Percentiles rank a stretch among this genome's conserved stretches.
Conservation (phyloP, 257 asterid species). For the Przewalskia tangutica region DNA sequence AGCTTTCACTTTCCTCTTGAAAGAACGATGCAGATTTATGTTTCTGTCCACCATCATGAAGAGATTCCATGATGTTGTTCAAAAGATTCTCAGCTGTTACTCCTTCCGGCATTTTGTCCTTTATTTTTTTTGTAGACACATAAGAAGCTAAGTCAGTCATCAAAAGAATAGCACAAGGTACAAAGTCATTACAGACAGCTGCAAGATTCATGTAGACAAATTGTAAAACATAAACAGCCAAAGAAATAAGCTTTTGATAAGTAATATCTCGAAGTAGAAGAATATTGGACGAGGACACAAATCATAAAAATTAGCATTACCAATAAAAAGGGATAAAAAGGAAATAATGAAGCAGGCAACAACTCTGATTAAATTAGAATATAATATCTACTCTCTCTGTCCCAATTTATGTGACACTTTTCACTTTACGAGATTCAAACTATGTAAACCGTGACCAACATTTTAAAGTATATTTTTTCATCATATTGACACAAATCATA, state of each 20-base stretch:
- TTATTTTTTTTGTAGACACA: neutral
- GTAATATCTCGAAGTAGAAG: neutral
- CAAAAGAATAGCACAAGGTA: neutral
- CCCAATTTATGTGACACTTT: too few species aligned
- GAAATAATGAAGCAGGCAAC: neutral
- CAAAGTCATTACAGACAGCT: neutral
- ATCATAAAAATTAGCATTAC: neutral
- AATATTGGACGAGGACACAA: neutral
- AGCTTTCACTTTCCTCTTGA: slow-evolving; percentile 36
- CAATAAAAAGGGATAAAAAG: neutral
- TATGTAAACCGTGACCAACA: too few species aligned
- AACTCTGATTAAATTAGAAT: neutral
- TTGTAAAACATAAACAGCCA: neutral
- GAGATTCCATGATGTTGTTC: slow-evolving; percentile 51
- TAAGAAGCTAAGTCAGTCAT: neutral
- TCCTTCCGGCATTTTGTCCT: slow-evolving; percentile 61
- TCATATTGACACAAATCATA: neutral
- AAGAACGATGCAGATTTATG: slow-evolving; percentile 46
- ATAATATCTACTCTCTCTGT: neutral
- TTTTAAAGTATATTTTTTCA: too few species aligned
- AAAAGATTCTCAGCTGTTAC: slow-evolving; percentile 58
- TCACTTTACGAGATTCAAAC: too few species aligned
- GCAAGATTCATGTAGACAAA: neutral
- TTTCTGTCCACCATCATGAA: slow-evolving; percentile 42
- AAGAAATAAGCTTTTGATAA: neutral